Conservation (phyloP, 306 rosid species). For the Rosa lucieae region DNA sequence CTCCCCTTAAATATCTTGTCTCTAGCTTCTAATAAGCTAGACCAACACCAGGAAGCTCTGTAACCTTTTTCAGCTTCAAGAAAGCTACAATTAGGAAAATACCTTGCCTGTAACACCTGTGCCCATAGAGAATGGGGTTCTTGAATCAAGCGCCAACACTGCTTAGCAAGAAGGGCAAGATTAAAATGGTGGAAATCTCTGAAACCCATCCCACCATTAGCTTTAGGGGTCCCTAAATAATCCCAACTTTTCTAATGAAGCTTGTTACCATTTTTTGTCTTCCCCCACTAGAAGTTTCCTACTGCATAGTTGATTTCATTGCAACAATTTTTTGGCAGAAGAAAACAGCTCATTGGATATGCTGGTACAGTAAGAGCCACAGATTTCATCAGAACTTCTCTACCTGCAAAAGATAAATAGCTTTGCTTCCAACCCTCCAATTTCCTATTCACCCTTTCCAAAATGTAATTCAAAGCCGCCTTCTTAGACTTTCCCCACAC, state of each 20-base stretch:
- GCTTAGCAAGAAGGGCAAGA: neutral
- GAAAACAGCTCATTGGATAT: neutral
- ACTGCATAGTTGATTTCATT: too few species aligned
- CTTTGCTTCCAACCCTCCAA: neutral
- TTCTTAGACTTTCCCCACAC: neutral
- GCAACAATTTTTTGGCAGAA: accelerated
- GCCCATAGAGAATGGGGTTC: neutral
- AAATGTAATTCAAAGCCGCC: neutral
- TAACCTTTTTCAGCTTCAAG: neutral
- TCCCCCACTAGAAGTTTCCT: neutral
- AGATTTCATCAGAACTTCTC: neutral
- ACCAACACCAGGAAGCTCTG: neutral
- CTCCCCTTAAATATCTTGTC: too few species aligned
- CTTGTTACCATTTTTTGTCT: accelerated
- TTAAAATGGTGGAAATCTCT: neutral
- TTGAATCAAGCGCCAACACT: neutral
- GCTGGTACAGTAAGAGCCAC: neutral
- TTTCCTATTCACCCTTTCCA: neutral
- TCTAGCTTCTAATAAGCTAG: neutral
- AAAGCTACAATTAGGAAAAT: neutral
- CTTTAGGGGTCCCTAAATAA: too few species aligned
- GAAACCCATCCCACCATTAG: neutral
- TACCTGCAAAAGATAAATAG: neutral
- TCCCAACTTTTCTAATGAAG: neutral
- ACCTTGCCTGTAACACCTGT: neutral